These are phyloP conservation scores for Petrea volubilis DNA, from an alignment of 257 asterid species.

Conservation along the genomic window DNA sequence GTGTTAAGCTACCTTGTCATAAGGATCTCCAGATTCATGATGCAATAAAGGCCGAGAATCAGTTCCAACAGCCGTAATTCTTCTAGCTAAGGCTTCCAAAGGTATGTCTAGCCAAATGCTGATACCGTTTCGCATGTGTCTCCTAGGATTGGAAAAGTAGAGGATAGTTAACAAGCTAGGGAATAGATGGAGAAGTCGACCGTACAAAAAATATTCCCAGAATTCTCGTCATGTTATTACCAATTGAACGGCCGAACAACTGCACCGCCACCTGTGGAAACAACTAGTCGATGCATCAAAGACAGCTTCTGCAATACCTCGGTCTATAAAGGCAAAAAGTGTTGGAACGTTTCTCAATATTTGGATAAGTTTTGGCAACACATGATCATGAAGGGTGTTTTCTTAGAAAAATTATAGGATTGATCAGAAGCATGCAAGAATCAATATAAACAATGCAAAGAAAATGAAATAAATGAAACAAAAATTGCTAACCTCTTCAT, in stretches of 20 bases:
- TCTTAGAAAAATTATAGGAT: too few species aligned
- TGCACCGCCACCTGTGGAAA: slow-evolving; percentile 63
- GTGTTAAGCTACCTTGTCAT: slow-evolving; percentile 35
- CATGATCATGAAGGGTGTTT: too few species aligned
- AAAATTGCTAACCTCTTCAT: slow-evolving; percentile 49
- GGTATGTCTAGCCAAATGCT: slow-evolving; percentile 66
- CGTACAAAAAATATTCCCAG: too few species aligned
- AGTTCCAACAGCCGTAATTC: slow-evolving; percentile 53
- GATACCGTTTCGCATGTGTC: slow-evolving; percentile 60
- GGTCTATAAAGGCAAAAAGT: too few species aligned
- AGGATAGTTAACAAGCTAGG: too few species aligned
- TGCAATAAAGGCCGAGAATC: slow-evolving; percentile 57
- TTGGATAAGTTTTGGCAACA: too few species aligned
- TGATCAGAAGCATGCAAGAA: too few species aligned
- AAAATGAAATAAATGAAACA: too few species aligned
- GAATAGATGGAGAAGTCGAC: too few species aligned
- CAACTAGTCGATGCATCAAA: slow-evolving; percentile 48
- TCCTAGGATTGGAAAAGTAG: too few species aligned
- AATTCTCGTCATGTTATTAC: slow-evolving; percentile 34
- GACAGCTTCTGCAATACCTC: slow-evolving; percentile 49
- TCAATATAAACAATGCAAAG: too few species aligned
- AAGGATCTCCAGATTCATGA: slow-evolving; percentile 54
- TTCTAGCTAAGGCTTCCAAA: slow-evolving; percentile 61
- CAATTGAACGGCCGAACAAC: slow-evolving; percentile 60
- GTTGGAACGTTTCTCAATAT: too few species aligned